Conservation (phyloP, 2,329 filamentous ascomycete genomes). For the Triangularia setosa region DNA sequence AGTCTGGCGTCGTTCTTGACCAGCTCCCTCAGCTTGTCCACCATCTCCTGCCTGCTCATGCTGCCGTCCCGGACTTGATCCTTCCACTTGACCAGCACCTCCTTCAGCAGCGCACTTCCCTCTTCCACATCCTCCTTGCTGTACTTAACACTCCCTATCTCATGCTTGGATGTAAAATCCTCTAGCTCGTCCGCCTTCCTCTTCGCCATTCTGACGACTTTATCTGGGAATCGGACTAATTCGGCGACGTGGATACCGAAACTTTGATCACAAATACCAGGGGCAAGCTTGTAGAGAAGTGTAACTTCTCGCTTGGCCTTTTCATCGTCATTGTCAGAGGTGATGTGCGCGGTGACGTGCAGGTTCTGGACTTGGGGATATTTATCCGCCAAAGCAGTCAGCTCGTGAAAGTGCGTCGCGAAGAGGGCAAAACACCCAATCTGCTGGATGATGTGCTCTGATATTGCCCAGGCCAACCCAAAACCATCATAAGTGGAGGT, state of each 20-base stretch:
- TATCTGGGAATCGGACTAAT: conserved; percentile 90
- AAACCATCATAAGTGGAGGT: conserved; percentile 99
- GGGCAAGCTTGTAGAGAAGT: conserved; percentile 92
- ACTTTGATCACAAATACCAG: conserved; percentile 92
- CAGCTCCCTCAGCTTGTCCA: conserved; percentile 72
- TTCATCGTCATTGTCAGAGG: conserved; percentile 39
- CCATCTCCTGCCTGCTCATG: conserved; percentile 71
- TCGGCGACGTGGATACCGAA: conserved; percentile 99
- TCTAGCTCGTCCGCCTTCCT: conserved; percentile 97
- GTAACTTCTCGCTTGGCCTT: conserved; percentile 77
- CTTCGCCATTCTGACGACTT: conserved; percentile 99
- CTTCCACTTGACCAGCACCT: conserved; percentile 82
- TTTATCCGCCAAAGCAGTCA: conserved; percentile 84
- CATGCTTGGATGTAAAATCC: conserved; percentile 81
- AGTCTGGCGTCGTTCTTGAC: conserved; percentile 68
- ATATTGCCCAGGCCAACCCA: conserved; percentile 98
- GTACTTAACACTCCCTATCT: conserved; percentile 53
- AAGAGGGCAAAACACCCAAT: conserved; percentile 94
- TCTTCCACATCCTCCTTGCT: conserved; percentile 84
- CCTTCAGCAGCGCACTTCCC: conserved; percentile 80
- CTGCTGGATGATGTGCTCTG: conserved; percentile 92
- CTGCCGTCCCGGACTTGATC: conserved; percentile 57
- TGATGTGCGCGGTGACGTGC: conserved; percentile 93
- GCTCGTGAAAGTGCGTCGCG: conserved; percentile 96
- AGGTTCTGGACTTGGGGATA: conserved; percentile 87